Evolutionary conservation across 202 grass and related monocot species (phyloP).

Genomic region (Panicum virgatum): DNA sequence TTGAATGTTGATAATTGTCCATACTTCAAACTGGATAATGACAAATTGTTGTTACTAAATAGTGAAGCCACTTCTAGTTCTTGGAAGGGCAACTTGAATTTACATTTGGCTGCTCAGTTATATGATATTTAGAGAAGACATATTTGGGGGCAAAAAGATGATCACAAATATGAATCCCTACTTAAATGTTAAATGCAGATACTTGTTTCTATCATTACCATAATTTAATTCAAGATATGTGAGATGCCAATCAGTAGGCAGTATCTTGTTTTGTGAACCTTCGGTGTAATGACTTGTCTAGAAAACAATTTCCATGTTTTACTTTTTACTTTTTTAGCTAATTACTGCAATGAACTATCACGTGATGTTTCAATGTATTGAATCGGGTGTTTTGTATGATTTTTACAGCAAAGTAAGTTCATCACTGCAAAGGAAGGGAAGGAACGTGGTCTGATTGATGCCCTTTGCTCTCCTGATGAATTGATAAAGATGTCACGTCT

Average conservation of each 20-base stretch:
- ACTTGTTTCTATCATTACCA: not conserved
- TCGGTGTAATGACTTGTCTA: not conserved
- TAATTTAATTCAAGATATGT: not conserved
- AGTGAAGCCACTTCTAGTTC: not conserved
- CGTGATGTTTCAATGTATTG: not conserved
- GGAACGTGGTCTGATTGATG: constrained; percentile 86
- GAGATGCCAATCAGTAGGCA: not conserved
- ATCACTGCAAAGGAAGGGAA: constrained; percentile 86
- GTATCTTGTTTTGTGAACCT: constrained; percentile 10
- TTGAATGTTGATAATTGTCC: constrained; percentile 1
- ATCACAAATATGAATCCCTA: constrained; percentile 3
- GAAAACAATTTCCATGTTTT: constrained; percentile 19
- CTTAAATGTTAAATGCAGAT: not conserved
- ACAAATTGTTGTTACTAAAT: constrained; percentile 1
- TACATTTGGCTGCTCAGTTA: constrained; percentile 9
- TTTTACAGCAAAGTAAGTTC: constrained; percentile 78
- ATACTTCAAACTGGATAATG: not conserved
- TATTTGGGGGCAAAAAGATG: not conserved
- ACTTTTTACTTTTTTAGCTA: too few species aligned
- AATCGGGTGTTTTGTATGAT: not conserved
- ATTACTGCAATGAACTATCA: not conserved
- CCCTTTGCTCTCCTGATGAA: constrained; percentile 71
- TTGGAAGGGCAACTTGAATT: constrained; percentile 2
- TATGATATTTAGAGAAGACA: constrained; percentile 5
- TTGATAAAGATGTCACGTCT: constrained; percentile 73